Base-by-base conservation (phyloP, 2,329 filamentous ascomycete species). In the Hawksworthiomyces lignivorus region DNA sequence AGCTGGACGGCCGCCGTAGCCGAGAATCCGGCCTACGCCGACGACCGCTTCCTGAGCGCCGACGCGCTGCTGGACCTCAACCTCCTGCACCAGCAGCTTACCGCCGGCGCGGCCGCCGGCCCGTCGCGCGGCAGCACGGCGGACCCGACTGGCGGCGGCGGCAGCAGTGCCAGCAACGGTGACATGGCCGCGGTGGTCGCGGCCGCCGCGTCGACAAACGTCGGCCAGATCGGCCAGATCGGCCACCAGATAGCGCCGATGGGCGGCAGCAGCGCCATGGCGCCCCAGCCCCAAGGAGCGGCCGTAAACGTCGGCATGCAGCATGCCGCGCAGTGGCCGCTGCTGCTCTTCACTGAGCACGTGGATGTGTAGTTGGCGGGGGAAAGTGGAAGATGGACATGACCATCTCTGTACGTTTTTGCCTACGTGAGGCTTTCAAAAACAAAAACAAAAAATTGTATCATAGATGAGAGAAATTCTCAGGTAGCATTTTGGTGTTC, bases 1-100 rank as follows among this genome's bases (percentile, higher is more conserved):
- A 68, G 75, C 55, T 77, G 73, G 73, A 69, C 70, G 8, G 62
- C 65, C 1, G 69, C 70, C 40, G 68, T 76, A 21, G 63, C 67
- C 26, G 67, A 72, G 48, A 67, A 57, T 26, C 68, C 71, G 44
- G 68, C 72, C 33, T 62, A 68, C 19, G 68, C 72, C 33, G 62
- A 68, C 19, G 73, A 68, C 54, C 41, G 29, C 11, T 43, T 46
- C 10, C 27, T 30, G 4, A 68, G 67, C 45, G 70, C 70, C 21
- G 68, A 62, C 34, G 64, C 70, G 12, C 56, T 75, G 11, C 57
- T 75, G 48, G 69, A 64, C 1, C 57, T 75, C 4, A 69, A 67
- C 3, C 57, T 56, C 15, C 58, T 28, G n/a, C 49, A 48, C 19
- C 46, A 50, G 20, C 45, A 37, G 5, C 36, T 46, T 42, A 4